These are phyloP conservation scores for Trametes cubensis DNA, from an alignment of 768 basidiomycete species.

Conservation along the genomic window DNA sequence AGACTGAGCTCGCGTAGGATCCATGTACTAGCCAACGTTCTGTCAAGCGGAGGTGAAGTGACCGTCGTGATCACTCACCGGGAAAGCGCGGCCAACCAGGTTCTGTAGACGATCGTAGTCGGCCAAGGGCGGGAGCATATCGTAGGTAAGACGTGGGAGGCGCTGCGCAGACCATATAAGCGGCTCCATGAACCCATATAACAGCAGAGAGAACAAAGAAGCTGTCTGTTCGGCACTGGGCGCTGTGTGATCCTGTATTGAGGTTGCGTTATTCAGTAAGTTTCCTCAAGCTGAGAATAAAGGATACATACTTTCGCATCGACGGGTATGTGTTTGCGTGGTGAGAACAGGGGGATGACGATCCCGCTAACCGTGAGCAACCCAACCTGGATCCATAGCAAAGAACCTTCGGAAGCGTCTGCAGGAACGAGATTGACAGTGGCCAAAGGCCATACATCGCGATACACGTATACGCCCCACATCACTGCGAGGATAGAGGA, in stretches of 20 bases:
- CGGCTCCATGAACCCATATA: conserved; percentile 45
- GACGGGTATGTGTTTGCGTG: conserved; percentile 43
- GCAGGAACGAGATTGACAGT: conserved; percentile 38
- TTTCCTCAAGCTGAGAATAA: neutral
- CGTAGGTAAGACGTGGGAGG: conserved; percentile 35
- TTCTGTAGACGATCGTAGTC: conserved; percentile 35
- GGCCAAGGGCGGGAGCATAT: conserved; percentile 39
- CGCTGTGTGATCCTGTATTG: neutral
- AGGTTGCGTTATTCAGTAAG: no score
- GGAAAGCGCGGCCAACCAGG: conserved; percentile 31
- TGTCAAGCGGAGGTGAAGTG: neutral
- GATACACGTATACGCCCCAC: conserved; percentile 41
- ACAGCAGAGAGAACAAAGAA: conserved; percentile 40
- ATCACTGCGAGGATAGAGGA: conserved; percentile 37
- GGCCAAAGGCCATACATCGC: conserved; percentile 43
- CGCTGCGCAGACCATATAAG: conserved; percentile 36
- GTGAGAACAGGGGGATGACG: conserved; percentile 42
- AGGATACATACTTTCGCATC: conserved; percentile 36
- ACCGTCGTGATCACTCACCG: conserved; percentile 24
- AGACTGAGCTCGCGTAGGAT: conserved; percentile 39
- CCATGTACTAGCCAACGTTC: conserved; percentile 31
- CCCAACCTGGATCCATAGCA: conserved; percentile 42
- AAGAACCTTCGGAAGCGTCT: conserved; percentile 37
- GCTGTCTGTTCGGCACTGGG: conserved; percentile 47
- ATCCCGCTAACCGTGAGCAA: conserved; percentile 39